phyloP scores from a whole-genome alignment of 345 rosid genomes.

The Euphorbia pulcherrima region DNA sequence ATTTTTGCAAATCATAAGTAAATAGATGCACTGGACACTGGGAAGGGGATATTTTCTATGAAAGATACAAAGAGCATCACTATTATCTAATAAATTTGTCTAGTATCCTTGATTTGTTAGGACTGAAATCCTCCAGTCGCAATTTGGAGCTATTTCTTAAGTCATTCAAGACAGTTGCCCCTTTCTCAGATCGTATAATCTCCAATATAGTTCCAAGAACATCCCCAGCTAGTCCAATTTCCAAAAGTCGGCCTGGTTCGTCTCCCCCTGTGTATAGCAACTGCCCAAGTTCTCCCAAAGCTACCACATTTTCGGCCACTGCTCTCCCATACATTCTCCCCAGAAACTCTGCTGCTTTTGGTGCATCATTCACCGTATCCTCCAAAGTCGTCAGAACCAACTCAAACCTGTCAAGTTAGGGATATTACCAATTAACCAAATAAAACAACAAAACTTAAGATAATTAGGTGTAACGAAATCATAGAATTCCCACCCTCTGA shows the following conservation, averaged over 20 bases:
- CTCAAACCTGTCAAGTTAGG: conserved; percentile 50
- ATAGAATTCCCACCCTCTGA: conserved; percentile 58
- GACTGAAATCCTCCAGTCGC: conserved; percentile 62
- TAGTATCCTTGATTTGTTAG: conserved; percentile 55
- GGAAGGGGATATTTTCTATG: conserved; percentile 25
- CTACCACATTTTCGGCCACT: conserved; percentile 44
- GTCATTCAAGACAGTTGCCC: conserved; percentile 49
- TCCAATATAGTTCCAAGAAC: conserved; percentile 73
- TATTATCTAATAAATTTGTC: conserved; percentile 60
- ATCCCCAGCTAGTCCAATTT: conserved; percentile 76
- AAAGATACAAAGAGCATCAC: conserved; percentile 39
- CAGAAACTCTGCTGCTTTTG: conserved; percentile 82
- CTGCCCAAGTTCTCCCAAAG: conserved; percentile 53
- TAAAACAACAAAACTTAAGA: neutral
- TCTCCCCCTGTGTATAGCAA: conserved; percentile 68
- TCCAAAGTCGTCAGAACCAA: conserved; percentile 64
- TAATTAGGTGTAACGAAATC: neutral
- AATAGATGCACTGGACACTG: conserved; percentile 20
- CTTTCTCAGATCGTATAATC: conserved; percentile 52
- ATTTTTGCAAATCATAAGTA: too few relatives aligned
- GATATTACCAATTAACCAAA: neutral
- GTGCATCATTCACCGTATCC: conserved; percentile 90
- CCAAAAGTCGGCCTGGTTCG: conserved; percentile 50
- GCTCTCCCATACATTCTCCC: conserved; percentile 60
- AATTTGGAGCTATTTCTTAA: conserved; percentile 50